phyloP scores from a whole-genome alignment of 2,329 filamentous ascomycete genomes.

The Emericellopsis cladophorae region DNA sequence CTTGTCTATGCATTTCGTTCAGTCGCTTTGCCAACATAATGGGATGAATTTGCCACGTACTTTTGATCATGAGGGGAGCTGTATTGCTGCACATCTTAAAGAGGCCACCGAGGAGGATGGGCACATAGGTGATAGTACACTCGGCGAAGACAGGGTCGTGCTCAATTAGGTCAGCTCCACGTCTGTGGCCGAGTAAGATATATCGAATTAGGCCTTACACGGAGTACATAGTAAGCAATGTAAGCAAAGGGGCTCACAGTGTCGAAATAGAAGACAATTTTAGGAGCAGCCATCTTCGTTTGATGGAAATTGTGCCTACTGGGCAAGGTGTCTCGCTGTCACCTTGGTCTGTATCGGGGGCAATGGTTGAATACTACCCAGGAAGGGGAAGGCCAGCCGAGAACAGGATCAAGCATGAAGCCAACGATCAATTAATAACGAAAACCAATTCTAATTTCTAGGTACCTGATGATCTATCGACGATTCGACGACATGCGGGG shows the following conservation, averaged over 20 bases:
- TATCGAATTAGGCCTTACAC: constrained; percentile 14
- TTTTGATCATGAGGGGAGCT: constrained; percentile 21
- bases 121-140: constrained; percentile 19
- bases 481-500: too few species aligned
- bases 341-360: too few species aligned
- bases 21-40: not conserved
- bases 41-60: constrained; percentile 7
- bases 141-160: constrained; percentile 15
- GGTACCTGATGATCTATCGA: too few species aligned
- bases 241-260: constrained; percentile 26
- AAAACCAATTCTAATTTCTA: too few species aligned
- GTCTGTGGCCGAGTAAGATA: not conserved
- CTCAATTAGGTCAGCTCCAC: constrained; percentile 6
- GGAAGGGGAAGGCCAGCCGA: too few species aligned
- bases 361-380: too few species aligned
- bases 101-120: constrained; percentile 23
- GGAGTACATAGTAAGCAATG: constrained; percentile 21
- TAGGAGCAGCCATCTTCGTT: not conserved
- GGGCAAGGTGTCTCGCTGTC: too few species aligned
- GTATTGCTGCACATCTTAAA: constrained; percentile 23
- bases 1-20: constrained; percentile 15
- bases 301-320: too few species aligned
- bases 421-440: too few species aligned
- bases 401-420: too few species aligned
- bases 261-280: constrained; percentile 24